These are phyloP conservation scores for Xylaria sp. DNA, from an alignment of 495 filamentous ascomycete genomes.

Conservation along the genomic window DNA sequence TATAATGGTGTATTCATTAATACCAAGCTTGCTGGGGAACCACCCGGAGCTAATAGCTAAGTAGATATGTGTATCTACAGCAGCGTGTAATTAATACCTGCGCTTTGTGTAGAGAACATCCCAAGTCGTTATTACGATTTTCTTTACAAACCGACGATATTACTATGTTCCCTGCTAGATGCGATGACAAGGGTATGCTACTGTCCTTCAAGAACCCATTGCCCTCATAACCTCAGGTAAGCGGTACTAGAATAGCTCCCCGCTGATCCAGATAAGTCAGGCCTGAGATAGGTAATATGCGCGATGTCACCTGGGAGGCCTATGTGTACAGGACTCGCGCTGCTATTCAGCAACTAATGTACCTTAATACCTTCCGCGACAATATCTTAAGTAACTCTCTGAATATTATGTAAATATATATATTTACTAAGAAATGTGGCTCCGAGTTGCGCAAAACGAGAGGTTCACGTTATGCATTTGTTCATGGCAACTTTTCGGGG, in stretches of 20 bases:
- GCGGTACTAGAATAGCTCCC: too few species aligned
- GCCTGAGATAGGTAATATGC: too few species aligned
- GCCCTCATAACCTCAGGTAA: too few species aligned
- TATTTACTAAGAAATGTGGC: neutral
- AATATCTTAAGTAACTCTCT: neutral
- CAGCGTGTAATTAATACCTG: neutral
- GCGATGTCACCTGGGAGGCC: too few species aligned
- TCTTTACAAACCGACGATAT: too few species aligned
- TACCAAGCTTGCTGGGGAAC: neutral
- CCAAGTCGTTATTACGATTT: too few species aligned
- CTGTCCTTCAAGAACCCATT: too few species aligned
- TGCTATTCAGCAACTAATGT: neutral
- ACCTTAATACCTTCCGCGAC: neutral
- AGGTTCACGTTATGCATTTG: neutral
- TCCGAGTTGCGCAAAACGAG: neutral
- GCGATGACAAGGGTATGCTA: too few species aligned
- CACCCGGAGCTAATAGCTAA: neutral
- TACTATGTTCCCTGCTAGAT: too few species aligned
- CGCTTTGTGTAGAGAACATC: neutral
- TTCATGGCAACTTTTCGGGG: neutral
- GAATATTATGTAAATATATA: neutral
- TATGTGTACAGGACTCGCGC: neutral
- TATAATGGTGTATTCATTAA: too few species aligned
- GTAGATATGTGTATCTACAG: neutral
- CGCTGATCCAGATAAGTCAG: too few species aligned